These are phyloP conservation scores for Dryadomyces quercus-mongolicae DNA, from an alignment of 2,329 filamentous ascomycete species.

Conservation along the genomic window DNA sequence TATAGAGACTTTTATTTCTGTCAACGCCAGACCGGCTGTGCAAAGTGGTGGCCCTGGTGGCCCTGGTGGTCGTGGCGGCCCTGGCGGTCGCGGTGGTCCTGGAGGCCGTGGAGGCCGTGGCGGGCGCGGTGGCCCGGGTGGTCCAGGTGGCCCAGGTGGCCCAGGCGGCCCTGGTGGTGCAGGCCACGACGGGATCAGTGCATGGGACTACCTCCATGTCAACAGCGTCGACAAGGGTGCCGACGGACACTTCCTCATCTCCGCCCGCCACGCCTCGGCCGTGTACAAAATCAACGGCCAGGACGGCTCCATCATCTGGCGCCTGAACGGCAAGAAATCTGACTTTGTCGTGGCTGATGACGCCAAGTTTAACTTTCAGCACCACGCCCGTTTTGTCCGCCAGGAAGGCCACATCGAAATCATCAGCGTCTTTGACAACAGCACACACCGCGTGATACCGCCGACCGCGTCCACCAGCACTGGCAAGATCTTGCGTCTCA, in stretches of 20 bases:
- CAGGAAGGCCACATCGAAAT: constrained; percentile 23
- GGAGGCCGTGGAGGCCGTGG: no score
- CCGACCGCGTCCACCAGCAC: constrained; percentile 20
- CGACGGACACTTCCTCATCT: constrained; percentile 33
- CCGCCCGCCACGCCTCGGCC: constrained; percentile 27
- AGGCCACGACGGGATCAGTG: constrained; percentile 16
- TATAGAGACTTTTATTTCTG: constrained; percentile 21
- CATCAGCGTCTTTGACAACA: constrained; percentile 39
- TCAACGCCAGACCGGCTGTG: constrained; percentile 8
- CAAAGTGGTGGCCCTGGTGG: no score
- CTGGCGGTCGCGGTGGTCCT: no score
- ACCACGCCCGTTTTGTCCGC: constrained; percentile 32
- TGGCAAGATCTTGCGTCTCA: constrained; percentile 32
- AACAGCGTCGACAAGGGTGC: constrained; percentile 34
- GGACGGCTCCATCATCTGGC: constrained; percentile 32
- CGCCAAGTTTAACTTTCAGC: constrained; percentile 29
- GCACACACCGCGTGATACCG: constrained; percentile 26
- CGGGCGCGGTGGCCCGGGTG: constrained; percentile 22
- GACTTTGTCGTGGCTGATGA: constrained; percentile 24
- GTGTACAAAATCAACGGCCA: constrained; percentile 29
- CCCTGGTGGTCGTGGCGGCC: no score
- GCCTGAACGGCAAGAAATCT: constrained; percentile 28
- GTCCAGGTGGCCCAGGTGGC: no score
- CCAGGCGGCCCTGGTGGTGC: constrained; percentile 25
- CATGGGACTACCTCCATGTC: constrained; percentile 40